Base-by-base conservation (phyloP, 2,329 filamentous ascomycete species). In the Gnomoniopsis smithogilvyi region DNA sequence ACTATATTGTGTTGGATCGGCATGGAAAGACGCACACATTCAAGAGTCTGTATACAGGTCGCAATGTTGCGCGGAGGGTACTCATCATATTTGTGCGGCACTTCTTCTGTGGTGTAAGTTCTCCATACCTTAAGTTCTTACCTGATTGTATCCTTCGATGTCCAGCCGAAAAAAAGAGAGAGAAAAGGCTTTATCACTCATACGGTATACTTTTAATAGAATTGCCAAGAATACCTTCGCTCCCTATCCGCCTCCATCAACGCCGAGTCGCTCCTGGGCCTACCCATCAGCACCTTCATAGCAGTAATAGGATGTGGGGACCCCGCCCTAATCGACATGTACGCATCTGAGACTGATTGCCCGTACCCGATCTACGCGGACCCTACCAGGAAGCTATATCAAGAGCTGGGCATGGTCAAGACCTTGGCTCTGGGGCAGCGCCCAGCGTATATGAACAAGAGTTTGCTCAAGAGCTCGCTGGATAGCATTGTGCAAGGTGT, bases 341-440 rank as follows among this genome's bases (percentile, higher is more conserved):
- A 93, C 74, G 76, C 77, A 19, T 69, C 79, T 22, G 78, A 82
- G 56, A 89, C 89, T 0, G 70, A 70, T n/a, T 91, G 87, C 66
- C 80, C 82, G 1, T 93, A 87, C 73, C 85, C 87, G n/a, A 81
- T 93, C 59, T 93, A 90, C 74, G 84, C 88, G n/a, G 90, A 93
- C 68, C 89, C 89, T 0, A 85, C 83, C 2, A 78, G 82, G 34
- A 80, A 80, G 36, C 77, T 93, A 7, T 92, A 92, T 74, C 74
- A 81, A 43, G 76, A 80, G 52, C 80, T 94, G 1, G 87, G 84
- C 63, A 90, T 93, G 88, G 77, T 80, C 12, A 83, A 81, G 62
- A 89, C 87, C 1, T 76, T 87, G 38, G 78, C 78, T 1, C 66
- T 88, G 21, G 89, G 89, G 4, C 26, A 69, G 2, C 76, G 80